Evolutionary conservation across 1,139 yeast species (phyloP).

Genomic region (Kodamaea fungicola): DNA sequence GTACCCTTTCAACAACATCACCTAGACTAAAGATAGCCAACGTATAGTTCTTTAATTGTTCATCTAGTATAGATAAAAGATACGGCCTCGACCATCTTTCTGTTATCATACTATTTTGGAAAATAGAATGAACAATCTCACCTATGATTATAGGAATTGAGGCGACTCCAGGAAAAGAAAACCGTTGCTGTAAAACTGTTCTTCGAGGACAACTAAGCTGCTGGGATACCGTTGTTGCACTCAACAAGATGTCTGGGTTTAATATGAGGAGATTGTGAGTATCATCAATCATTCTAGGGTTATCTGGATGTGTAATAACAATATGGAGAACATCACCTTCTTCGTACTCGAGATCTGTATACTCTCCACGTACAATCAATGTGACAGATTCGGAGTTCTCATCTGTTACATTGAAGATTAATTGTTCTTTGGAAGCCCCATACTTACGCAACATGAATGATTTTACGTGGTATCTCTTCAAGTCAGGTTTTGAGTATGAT

Average conservation of each 20-base stretch:
- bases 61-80: slow-evolving; percentile 44
- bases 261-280: slow-evolving; percentile 62
- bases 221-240: slow-evolving; percentile 81
- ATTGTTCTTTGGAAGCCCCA: slow-evolving; percentile 32
- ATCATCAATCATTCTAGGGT: slow-evolving; percentile 49
- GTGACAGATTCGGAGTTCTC: slow-evolving; percentile 27
- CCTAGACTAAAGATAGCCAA: slow-evolving; percentile 59
- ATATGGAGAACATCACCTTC: slow-evolving; percentile 59
- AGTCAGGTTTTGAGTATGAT: slow-evolving; percentile 43
- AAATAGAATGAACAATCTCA: slow-evolving; percentile 69
- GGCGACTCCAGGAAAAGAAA: slow-evolving; percentile 54
- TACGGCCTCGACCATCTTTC: slow-evolving; percentile 41
- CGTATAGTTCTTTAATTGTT: slow-evolving; percentile 38
- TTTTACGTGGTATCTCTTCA: slow-evolving; percentile 50
- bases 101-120: slow-evolving; percentile 61
- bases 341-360: slow-evolving; percentile 40
- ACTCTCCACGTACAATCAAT: slow-evolving; percentile 48
- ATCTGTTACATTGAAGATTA: slow-evolving; percentile 47
- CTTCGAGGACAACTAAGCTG: slow-evolving; percentile 71
- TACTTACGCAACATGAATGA: slow-evolving; percentile 32
- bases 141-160: slow-evolving; percentile 70
- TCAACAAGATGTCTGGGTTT: slow-evolving; percentile 77
- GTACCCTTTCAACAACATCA: slow-evolving; percentile 45
- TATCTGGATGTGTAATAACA: slow-evolving; percentile 41
- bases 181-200: slow-evolving; percentile 56